These are phyloP conservation scores for Deinandra increscens DNA, from an alignment of 129 eudicot genomes.

Conservation along the genomic window DNA sequence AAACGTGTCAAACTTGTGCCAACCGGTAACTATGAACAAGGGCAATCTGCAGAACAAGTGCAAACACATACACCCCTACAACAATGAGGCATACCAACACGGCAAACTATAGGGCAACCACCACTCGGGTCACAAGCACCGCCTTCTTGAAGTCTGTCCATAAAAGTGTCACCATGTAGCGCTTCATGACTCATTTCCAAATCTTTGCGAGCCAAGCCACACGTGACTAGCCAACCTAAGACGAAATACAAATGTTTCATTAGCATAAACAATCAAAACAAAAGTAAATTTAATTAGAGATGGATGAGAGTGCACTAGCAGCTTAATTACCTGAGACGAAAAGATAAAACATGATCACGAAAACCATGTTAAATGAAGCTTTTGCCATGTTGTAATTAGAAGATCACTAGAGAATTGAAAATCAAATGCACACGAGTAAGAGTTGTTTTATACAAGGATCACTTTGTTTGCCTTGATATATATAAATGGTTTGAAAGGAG, in stretches of 20 bases:
- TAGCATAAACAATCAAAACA: neutral
- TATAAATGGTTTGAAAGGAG: neutral
- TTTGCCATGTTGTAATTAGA: neutral
- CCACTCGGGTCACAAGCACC: neutral
- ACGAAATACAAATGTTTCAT: neutral
- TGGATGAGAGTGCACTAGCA: neutral
- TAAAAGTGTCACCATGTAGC: neutral
- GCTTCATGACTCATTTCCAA: neutral
- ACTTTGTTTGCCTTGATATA: neutral
- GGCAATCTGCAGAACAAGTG: neutral
- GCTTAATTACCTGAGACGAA: neutral
- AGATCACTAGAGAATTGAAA: too few species aligned
- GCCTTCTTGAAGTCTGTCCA: neutral
- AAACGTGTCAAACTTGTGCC: too few species aligned
- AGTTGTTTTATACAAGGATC: neutral
- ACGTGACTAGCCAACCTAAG: neutral
- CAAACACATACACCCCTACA: neutral
- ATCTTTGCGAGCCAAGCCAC: neutral
- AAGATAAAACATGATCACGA: neutral
- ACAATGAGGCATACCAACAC: neutral
- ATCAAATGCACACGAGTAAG: neutral
- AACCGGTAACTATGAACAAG: neutral
- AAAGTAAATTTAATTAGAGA: neutral
- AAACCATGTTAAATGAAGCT: neutral
- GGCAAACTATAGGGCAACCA: neutral